These are phyloP conservation scores for Ophiostoma populinum DNA, from an alignment of 2,329 filamentous ascomycete species.

Conservation along the genomic window DNA sequence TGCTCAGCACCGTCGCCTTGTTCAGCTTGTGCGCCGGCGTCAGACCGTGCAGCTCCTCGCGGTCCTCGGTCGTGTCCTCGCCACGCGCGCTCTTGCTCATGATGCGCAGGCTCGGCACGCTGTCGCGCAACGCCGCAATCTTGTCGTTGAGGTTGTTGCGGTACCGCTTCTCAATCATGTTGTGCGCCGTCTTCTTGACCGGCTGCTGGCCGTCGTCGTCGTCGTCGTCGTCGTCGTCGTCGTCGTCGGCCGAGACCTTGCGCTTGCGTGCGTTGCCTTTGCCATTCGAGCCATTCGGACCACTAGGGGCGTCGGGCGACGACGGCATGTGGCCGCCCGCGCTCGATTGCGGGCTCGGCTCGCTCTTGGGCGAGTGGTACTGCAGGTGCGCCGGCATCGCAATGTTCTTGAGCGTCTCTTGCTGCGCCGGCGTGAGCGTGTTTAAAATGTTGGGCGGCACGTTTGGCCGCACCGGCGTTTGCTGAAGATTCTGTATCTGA, in stretches of 20 bases:
- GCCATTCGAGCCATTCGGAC: too few species aligned
- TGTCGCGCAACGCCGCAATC: constrained; percentile 80
- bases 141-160: constrained; percentile 95
- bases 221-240: constrained; percentile 44
- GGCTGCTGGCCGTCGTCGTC: constrained; percentile 37
- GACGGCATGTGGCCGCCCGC: constrained; percentile 32
- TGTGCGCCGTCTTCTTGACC: constrained; percentile 85
- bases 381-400: constrained; percentile 47
- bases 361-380: constrained; percentile 41
- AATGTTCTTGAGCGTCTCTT: constrained; percentile 43
- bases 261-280: constrained; percentile 41
- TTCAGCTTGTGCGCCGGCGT: constrained; percentile 87
- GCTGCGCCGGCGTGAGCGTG: constrained; percentile 37
- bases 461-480: constrained; percentile 15
- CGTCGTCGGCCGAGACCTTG: constrained; percentile 48
- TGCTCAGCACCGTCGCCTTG: constrained; percentile 91
- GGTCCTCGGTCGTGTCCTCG: constrained; percentile 54
- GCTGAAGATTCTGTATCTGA: constrained; percentile 6
- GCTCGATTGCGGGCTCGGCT: constrained; percentile 39
- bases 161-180: constrained; percentile 96
- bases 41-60: constrained; percentile 65
- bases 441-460: constrained; percentile 19
- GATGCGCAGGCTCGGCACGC: constrained; percentile 75
- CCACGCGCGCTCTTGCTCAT: constrained; percentile 57
- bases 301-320: constrained; percentile 45